Evolutionary conservation across 441 rosid genomes (phyloP).

Genomic region (Populus tomentosa): DNA sequence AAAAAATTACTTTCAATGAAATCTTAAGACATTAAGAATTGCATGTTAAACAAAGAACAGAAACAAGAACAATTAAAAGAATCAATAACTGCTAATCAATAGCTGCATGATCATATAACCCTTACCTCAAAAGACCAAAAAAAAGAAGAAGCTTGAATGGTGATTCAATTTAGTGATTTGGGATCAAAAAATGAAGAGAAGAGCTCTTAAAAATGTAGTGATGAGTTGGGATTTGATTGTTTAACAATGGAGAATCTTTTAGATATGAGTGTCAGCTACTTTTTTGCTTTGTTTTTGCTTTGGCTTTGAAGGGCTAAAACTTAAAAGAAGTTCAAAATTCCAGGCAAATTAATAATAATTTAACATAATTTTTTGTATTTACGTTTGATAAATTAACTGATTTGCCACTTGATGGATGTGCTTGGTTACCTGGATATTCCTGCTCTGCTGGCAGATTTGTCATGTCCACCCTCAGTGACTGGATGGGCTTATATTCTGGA

Average conservation of each 20-base stretch:
- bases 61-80: background rate
- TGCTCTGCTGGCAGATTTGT: background rate
- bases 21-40: background rate
- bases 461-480: background rate
- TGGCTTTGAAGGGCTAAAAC: constrained; percentile 2
- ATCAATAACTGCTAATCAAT: too few relatives aligned
- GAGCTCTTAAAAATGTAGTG: background rate
- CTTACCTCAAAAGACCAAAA: background rate
- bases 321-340: background rate
- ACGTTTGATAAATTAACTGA: background rate
- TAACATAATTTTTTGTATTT: too few relatives aligned
- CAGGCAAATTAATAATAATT: background rate
- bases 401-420: background rate
- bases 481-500: background rate
- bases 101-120: background rate
- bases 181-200: background rate
- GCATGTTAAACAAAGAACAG: background rate
- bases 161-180: background rate
- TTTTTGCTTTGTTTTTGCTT: background rate
- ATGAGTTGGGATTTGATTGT: background rate
- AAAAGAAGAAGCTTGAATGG: background rate
- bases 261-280: background rate
- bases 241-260: background rate
- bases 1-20: too few relatives aligned
- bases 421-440: background rate